phyloP scores from a whole-genome alignment of 176 grass and related monocot genomes.

The Bonia amplexicaulis region DNA sequence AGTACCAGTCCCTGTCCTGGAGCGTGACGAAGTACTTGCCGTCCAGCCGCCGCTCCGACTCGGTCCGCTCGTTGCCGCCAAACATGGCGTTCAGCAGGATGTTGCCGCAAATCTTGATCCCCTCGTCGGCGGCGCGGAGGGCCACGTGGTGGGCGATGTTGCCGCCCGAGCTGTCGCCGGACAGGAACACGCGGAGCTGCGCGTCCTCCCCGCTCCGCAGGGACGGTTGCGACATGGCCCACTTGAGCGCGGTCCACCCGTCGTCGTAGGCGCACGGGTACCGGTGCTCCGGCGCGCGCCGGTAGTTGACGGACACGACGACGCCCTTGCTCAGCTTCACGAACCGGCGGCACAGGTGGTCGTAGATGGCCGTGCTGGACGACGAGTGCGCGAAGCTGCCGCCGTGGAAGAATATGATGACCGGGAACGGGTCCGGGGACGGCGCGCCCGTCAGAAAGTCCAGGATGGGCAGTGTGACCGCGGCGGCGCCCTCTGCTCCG shows the following conservation, averaged over 20 bases:
- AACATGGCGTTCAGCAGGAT: conserved; percentile 98
- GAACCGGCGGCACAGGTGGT: conserved; percentile 72
- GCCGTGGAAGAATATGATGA: conserved; percentile 98
- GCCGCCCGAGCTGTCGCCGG: conserved; percentile 88
- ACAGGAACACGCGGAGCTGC: conserved; percentile 68
- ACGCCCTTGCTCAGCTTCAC: conserved; percentile 69
- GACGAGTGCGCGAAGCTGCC: conserved; percentile 94
- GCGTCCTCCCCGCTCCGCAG: conserved; percentile 56
- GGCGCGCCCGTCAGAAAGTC: conserved; percentile 49
- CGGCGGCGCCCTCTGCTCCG: neutral
- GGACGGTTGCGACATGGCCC: conserved; percentile 63
- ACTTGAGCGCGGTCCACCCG: conserved; percentile 81
- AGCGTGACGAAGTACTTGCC: conserved; percentile 97
- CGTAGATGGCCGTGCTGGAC: conserved; percentile 74
- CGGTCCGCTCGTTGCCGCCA: conserved; percentile 61
- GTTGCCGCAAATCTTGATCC: conserved; percentile 70
- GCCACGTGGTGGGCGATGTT: conserved; percentile 99
- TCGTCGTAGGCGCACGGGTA: conserved; percentile 95
- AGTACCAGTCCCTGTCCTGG: conserved; percentile 99
- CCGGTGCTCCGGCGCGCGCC: conserved; percentile 75
- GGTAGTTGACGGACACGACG: conserved; percentile 89
- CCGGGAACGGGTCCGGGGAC: conserved; percentile 67
- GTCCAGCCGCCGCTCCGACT: conserved; percentile 79
- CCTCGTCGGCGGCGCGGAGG: conserved; percentile 60
- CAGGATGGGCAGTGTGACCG: conserved; percentile 44